These are phyloP conservation scores for Lyophyllum decastes DNA, from an alignment of 768 basidiomycete species.

Conservation along the genomic window DNA sequence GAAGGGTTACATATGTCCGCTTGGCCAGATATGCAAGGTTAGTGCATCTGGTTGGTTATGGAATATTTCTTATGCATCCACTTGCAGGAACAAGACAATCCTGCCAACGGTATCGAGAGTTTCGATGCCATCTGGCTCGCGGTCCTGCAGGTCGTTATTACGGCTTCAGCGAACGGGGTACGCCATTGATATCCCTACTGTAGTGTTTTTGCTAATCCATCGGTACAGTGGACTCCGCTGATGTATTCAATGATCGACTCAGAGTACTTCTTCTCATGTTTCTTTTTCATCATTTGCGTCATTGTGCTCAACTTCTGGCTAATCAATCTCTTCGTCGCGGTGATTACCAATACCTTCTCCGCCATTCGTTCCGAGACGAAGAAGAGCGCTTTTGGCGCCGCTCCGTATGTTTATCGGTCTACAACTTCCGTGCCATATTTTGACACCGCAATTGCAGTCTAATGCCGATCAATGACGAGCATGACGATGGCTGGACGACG, in stretches of 20 bases:
- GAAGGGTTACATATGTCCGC: slow-evolving; percentile 91
- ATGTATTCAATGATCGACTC: slow-evolving; percentile 92
- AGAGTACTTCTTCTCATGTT: slow-evolving; percentile 84
- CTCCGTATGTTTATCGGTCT: slow-evolving; percentile 49
- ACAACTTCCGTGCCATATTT: slow-evolving; percentile 1
- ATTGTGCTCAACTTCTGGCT: slow-evolving; percentile 93
- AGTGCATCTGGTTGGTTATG: neutral
- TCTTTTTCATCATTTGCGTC: slow-evolving; percentile 85
- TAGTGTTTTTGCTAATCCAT: neutral
- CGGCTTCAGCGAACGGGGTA: slow-evolving; percentile 79
- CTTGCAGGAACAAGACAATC: slow-evolving; percentile 65
- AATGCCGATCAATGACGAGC: slow-evolving; percentile 47
- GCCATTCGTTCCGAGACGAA: slow-evolving; percentile 85
- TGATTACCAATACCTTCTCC: slow-evolving; percentile 92
- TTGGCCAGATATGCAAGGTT: slow-evolving; percentile 83
- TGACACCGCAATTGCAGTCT: slow-evolving; percentile 23
- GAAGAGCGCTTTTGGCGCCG: slow-evolving; percentile 91
- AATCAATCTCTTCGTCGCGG: slow-evolving; percentile 91
- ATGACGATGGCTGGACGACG: slow-evolving; percentile 63
- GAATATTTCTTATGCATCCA: neutral
- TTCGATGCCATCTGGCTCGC: slow-evolving; percentile 90
- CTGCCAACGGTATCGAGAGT: slow-evolving; percentile 62
- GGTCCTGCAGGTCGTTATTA: slow-evolving; percentile 80
- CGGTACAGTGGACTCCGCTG: slow-evolving; percentile 64
- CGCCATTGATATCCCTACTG: slow-evolving; percentile 24